Evolutionary conservation across 2,329 filamentous ascomycete genomes (phyloP), one percentile per base, ranked within the genome.

Genomic region (Juglanconis oblonga): DNA sequence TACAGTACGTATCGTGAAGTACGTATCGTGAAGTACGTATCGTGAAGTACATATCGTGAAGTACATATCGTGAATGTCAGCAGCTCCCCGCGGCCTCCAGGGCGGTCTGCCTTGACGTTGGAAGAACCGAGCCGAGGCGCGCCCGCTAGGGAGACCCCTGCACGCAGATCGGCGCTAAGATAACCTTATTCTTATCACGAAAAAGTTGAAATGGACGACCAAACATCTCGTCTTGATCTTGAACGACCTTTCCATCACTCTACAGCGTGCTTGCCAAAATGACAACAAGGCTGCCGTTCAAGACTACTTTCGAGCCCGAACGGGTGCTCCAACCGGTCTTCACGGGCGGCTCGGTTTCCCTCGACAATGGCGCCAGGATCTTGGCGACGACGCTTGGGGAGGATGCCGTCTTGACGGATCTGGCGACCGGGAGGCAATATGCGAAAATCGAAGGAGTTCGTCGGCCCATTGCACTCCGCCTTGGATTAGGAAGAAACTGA

Each of bases 321-420:
- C 87, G 89, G 69, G 90, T 92, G 52, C 90, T 99, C 58, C 90
- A 92, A 68, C 95, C 95, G 24, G 94, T 98, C 53, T 97, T 95
- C 72, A 97, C 94, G 2, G 95, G 95, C 57, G 95, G 95, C 48
- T 89, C 90, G 65, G 87, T 96, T 61, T 87, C 91, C 35, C 83
- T 98, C 63, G 92, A 94, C 79, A 85, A 87, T 73, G 86, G 86
- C 76, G 92, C 92, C 55, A 85, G 86, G 68, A 85, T 98, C 64
- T 82, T 99, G 57, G 94, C 92, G 48, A 92, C 92, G 31, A 92
- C 90, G 40, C 78, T 98, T n/a, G 92, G 91, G 40, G 95, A 99
- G 73, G 92, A 97, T 83, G 93, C 87, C 17, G 78, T 98, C 57
- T 79, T 99, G 67, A 95, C 94, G 31, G 87, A 97, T 74, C 81